phyloP scores from a whole-genome alignment of 192 early-diverging fungal genomes.

The Funneliformis mosseae region DNA sequence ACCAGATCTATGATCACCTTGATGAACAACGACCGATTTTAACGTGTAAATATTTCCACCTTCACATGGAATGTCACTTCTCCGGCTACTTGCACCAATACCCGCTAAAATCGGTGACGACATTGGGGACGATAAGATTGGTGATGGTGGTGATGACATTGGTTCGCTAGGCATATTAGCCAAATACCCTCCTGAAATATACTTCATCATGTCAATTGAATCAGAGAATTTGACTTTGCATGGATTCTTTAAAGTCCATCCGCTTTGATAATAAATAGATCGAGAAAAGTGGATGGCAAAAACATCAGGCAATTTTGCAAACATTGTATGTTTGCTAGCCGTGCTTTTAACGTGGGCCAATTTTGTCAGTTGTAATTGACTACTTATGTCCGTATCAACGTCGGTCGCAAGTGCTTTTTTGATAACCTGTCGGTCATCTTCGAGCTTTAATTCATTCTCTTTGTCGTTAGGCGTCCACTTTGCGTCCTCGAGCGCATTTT shows the following conservation, averaged over 20 bases:
- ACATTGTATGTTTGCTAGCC: slow-evolving; percentile 68
- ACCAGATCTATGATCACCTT: slow-evolving; percentile 83
- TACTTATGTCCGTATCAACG: slow-evolving; percentile 8
- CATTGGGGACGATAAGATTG: slow-evolving; percentile 6
- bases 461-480: not conserved
- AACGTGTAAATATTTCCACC: slow-evolving; percentile 64
- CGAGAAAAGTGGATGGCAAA: slow-evolving; percentile 88
- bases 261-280: slow-evolving; percentile 72
- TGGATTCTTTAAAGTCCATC: slow-evolving; percentile 72
- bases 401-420: slow-evolving; percentile 16
- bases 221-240: slow-evolving; percentile 70
- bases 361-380: not conserved
- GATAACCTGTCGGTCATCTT: not conserved
- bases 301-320: slow-evolving; percentile 81
- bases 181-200: slow-evolving; percentile 68
- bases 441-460: not conserved
- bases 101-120: slow-evolving; percentile 24
- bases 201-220: slow-evolving; percentile 75
- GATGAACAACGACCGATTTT: slow-evolving; percentile 79
- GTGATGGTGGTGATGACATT: slow-evolving; percentile 37
- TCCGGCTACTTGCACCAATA: slow-evolving; percentile 27
- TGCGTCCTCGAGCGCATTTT: not conserved
- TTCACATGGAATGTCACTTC: slow-evolving; percentile 24
- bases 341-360: slow-evolving; percentile 1
- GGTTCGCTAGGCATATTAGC: slow-evolving; percentile 55